A percentile compares a stretch with the other conserved stretches of the same genome.
Conservation (phyloP, 1,284 basidiomycete genomes). For the Ganoderma sinense region DNA sequence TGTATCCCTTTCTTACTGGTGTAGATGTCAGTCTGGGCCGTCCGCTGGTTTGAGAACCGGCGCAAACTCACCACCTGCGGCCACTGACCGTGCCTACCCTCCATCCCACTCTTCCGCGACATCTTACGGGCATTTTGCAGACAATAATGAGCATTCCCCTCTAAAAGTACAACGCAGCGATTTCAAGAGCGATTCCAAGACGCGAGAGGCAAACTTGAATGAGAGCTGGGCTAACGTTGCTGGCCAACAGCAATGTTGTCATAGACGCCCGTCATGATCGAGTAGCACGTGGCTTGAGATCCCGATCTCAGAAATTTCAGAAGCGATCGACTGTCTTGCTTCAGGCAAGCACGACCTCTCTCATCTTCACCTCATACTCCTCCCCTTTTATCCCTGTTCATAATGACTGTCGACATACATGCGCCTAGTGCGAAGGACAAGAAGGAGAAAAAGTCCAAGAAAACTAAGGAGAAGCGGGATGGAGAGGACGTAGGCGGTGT, state of each 20-base stretch:
- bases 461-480: constrained; percentile 30
- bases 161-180: too few relatives aligned
- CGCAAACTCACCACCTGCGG: background rate
- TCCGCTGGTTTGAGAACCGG: too few relatives aligned
- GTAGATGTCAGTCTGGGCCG: too few relatives aligned
- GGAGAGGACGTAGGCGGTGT: constrained; percentile 35
- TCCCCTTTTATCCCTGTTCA: background rate
- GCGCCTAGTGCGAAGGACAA: background rate
- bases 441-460: constrained; percentile 28
- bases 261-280: background rate
- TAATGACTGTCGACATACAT: constrained; percentile 19
- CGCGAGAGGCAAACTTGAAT: too few relatives aligned
- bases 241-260: too few relatives aligned
- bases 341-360: background rate
- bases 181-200: too few relatives aligned
- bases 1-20: too few relatives aligned
- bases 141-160: too few relatives aligned
- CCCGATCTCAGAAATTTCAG: constrained; percentile 4
- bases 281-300: background rate
- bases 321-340: background rate
- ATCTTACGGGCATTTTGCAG: too few relatives aligned
- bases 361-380: background rate
- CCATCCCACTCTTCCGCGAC: too few relatives aligned
- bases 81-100: too few relatives aligned
- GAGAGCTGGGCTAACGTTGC: too few relatives aligned